Base-by-base conservation (phyloP, 805 yeast species). In the Myxozyma mucilagina region DNA sequence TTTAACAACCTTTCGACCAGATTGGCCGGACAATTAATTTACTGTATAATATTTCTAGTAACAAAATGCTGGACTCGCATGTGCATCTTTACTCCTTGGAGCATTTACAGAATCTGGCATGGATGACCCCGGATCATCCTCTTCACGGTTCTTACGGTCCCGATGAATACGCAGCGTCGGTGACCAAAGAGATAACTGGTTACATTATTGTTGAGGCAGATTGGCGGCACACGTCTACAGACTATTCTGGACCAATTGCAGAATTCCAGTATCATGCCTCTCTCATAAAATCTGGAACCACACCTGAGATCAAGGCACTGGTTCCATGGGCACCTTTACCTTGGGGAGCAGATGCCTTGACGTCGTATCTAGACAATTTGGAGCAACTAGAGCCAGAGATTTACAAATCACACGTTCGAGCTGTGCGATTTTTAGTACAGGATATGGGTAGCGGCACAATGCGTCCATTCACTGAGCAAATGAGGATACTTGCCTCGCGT, bases 291-390 rank as follows among this genome's bases (percentile, higher is more conserved):
- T 35, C 32, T 10, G 16, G 36, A 18, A 9, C 35, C 20, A 35
- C 49, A 57, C 16, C 55, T 39, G 51, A 52, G 45, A 66, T 64
- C 36, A 69, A 68, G 43, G 80, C 71, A 2, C 66, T 78, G 8
- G 67, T 80, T n/a, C 80, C 82, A 0, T 79, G 80, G 81, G 80
- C 79, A 0, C 82, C 83, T 5, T 53, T 79, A 8, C 73, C 76
- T 7, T 59, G 68, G 5, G 82, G 81, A 1, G 47, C 67, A 1
- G 59, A 56, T 0, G 64, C 62, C 1, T 47, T 73, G 3, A 29
- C 43, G 4, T 47, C 59, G 43, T 71, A 66, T 54, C 39, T 67
- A 7, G 47, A 47, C 0, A 53, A 56, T 10, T 32, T 78, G 44
- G 58, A 55, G 16, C 42, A 56, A 0, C 55, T 59, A 0, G 53